Conservation (phyloP, 176 grass and related monocot genomes). For the Metroxylon sagu region DNA sequence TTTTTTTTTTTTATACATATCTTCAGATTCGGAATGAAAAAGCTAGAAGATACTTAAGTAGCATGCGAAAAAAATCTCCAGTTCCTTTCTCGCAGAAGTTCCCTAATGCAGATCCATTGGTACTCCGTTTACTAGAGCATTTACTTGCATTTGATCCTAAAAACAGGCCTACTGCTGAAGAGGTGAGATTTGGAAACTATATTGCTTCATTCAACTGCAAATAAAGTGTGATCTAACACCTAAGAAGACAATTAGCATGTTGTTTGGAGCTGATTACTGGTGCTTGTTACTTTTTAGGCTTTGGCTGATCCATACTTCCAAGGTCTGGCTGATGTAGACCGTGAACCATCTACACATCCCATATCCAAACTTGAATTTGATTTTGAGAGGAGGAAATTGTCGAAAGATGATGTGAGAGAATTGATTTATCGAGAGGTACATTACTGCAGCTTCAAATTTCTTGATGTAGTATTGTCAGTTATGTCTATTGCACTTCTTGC, state of each 20-base stretch:
- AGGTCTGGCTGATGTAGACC: slow-evolving; percentile 45
- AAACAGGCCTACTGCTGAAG: slow-evolving; percentile 73
- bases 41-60: slow-evolving; percentile 50
- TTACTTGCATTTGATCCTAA: slow-evolving; percentile 94
- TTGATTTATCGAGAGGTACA: slow-evolving; percentile 87
- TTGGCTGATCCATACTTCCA: slow-evolving; percentile 95
- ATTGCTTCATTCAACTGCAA: too few relatives aligned
- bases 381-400: slow-evolving; percentile 75
- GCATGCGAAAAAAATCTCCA: slow-evolving; percentile 57
- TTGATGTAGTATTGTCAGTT: slow-evolving; percentile 4
- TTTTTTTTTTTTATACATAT: not conserved
- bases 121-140: slow-evolving; percentile 59
- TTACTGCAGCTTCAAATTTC: too few relatives aligned
- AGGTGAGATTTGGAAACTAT: slow-evolving; percentile 31
- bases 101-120: slow-evolving; percentile 53
- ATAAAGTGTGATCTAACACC: too few relatives aligned
- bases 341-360: slow-evolving; percentile 51
- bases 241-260: too few relatives aligned
- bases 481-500: slow-evolving; percentile 1
- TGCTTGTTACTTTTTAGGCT: slow-evolving; percentile 24
- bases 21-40: slow-evolving; percentile 82
- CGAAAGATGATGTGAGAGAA: slow-evolving; percentile 76
- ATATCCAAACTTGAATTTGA: slow-evolving; percentile 88
- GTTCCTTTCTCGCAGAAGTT: slow-evolving; percentile 58
- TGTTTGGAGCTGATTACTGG: too few relatives aligned